A percentile compares a stretch with the other conserved stretches of the same genome.
Evolutionary conservation across 2,329 filamentous ascomycete genomes (phyloP).

Genomic region (Microcera coccophila): DNA sequence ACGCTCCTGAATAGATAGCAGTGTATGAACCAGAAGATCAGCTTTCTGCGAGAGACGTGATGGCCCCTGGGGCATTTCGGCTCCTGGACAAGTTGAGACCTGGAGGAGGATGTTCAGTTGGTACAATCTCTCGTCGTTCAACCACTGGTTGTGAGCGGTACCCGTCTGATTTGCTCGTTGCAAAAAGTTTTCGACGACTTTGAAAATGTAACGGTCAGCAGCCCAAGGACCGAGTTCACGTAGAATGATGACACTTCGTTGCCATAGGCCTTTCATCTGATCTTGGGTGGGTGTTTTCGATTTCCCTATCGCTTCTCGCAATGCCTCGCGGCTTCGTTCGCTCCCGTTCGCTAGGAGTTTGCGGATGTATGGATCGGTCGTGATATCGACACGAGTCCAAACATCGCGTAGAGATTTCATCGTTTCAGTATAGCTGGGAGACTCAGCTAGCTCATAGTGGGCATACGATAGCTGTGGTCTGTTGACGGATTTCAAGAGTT

Average conservation of each 20-base stretch:
- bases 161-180: slow-evolving; percentile 14
- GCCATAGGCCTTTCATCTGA: slow-evolving; percentile 54
- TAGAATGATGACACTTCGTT: slow-evolving; percentile 48
- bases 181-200: slow-evolving; percentile 39
- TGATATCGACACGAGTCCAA: slow-evolving; percentile 48
- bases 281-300: slow-evolving; percentile 49
- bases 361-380: slow-evolving; percentile 57
- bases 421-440: slow-evolving; percentile 25
- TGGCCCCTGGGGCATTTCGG: slow-evolving; percentile 9
- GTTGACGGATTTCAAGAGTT: slow-evolving; percentile 66
- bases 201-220: slow-evolving; percentile 60
- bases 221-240: slow-evolving; percentile 65
- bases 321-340: slow-evolving; percentile 36
- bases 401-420: slow-evolving; percentile 44
- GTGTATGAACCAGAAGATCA: slow-evolving; percentile 47
- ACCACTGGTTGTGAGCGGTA: slow-evolving; percentile 38
- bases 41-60: slow-evolving; percentile 55
- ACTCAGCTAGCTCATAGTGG: slow-evolving; percentile 26
- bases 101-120: slow-evolving; percentile 45
- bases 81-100: slow-evolving; percentile 24
- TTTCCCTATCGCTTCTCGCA: slow-evolving; percentile 39
- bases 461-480: slow-evolving; percentile 52
- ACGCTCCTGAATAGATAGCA: slow-evolving; percentile 41
- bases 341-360: slow-evolving; percentile 41
- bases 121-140: slow-evolving; percentile 52